A percentile compares a stretch with the other conserved stretches of the same genome.
These are phyloP conservation scores for Rhexocercosporidium sp. DNA, from an alignment of 2,329 filamentous ascomycete species.

Conservation along the genomic window DNA sequence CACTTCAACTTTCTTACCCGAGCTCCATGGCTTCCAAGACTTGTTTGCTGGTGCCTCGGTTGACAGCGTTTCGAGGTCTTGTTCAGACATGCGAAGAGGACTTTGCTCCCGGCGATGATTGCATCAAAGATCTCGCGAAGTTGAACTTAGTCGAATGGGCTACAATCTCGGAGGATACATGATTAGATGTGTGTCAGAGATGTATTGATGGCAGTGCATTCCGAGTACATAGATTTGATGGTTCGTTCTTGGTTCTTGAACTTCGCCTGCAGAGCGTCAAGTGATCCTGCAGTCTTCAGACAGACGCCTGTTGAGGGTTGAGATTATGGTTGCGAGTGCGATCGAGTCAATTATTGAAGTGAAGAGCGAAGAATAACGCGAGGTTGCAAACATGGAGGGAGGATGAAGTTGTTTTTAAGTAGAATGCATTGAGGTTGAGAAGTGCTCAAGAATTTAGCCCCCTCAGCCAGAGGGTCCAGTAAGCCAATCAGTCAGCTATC, in stretches of 20 bases:
- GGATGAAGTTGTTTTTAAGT: background rate
- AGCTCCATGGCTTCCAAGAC: slow-evolving; percentile 2
- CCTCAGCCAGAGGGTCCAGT: background rate
- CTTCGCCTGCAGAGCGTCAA: background rate
- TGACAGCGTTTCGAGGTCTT: background rate
- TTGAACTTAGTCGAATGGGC: background rate
- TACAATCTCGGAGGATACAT: background rate
- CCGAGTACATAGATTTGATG: background rate
- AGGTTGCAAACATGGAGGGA: background rate
- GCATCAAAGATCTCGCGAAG: background rate
- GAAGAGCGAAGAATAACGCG: background rate
- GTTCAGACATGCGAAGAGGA: slow-evolving; percentile 11
- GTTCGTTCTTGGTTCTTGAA: background rate
- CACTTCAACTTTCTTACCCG: background rate
- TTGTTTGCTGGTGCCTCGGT: background rate
- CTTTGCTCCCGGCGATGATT: slow-evolving; percentile 4
- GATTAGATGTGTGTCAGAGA: slow-evolving; percentile 5
- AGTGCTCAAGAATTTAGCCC: background rate
- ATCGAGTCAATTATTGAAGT: background rate
- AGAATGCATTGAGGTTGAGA: background rate
- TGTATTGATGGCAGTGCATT: slow-evolving; percentile 6
- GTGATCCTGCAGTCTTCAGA: background rate
- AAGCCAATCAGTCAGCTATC: too few relatives aligned
- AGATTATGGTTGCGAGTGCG: background rate
- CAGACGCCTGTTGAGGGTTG: background rate